These are phyloP conservation scores for Daedaleopsis sinensis DNA, from an alignment of 768 basidiomycete species.

Conservation along the genomic window DNA sequence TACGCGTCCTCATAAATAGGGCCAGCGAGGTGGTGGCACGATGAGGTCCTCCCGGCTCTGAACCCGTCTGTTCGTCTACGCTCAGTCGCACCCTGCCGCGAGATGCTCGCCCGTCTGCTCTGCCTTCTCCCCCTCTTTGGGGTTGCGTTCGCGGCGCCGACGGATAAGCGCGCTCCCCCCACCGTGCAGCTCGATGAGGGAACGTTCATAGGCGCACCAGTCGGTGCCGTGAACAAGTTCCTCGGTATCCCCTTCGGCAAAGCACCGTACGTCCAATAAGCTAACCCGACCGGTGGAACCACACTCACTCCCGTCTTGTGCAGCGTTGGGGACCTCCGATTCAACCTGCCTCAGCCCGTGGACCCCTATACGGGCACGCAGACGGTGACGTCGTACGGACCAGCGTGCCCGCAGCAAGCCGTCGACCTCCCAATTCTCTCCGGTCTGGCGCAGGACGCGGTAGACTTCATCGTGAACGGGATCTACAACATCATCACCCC, in stretches of 20 bases:
- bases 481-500: constrained; percentile 13
- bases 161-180: constrained; percentile 9
- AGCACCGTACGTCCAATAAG: constrained; percentile 13
- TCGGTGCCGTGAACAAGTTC: constrained; percentile 16
- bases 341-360: constrained; percentile 28
- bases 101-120: constrained; percentile 12
- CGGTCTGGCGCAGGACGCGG: constrained; percentile 21
- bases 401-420: constrained; percentile 44
- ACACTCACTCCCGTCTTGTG: background rate
- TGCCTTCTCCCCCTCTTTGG: constrained; percentile 8
- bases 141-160: constrained; percentile 8
- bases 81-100: background rate
- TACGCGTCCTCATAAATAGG: background rate
- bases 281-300: background rate
- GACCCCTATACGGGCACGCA: constrained; percentile 35
- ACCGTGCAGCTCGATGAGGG: constrained; percentile 18
- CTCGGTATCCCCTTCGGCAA: constrained; percentile 22
- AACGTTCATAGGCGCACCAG: constrained; percentile 17
- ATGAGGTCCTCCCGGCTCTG: background rate
- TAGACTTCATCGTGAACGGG: constrained; percentile 21
- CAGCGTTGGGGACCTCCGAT: constrained; percentile 27
- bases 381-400: constrained; percentile 39
- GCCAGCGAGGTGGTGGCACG: background rate
- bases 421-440: constrained; percentile 19
- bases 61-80: background rate